Conservation (phyloP, 139 green algal species). For the Tetradesmus obliquus region DNA sequence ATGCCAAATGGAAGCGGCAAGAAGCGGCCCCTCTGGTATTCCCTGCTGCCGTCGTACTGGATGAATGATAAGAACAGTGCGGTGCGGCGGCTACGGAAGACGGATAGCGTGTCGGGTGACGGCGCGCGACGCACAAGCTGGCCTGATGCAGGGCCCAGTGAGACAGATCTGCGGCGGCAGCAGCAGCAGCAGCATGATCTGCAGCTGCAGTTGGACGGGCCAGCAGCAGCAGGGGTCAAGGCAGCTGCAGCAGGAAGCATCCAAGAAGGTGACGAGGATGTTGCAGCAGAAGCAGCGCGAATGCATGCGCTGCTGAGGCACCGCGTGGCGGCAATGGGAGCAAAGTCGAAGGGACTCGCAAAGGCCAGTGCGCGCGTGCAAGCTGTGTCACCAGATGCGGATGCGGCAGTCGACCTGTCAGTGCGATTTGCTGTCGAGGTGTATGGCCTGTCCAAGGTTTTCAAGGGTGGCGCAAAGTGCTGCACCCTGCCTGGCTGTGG, state of each 20-base stretch:
- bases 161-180: not conserved
- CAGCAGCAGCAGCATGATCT: not conserved
- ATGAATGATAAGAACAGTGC: not conserved
- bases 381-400: not conserved
- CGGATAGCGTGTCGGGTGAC: not conserved
- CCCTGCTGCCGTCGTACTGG: conserved; percentile 83
- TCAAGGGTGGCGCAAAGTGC: not conserved
- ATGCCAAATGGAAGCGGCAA: conserved; percentile 38
- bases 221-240: not conserved
- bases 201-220: not conserved
- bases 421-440: conserved; percentile 70
- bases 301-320: conserved; percentile 66
- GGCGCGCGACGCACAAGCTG: not conserved
- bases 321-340: not conserved
- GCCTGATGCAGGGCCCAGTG: not conserved
- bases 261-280: conserved; percentile 66
- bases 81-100: not conserved
- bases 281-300: conserved; percentile 70
- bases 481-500: not conserved
- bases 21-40: conserved; percentile 58
- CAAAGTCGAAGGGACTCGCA: not conserved
- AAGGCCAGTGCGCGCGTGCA: not conserved
- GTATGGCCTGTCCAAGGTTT: conserved; percentile 78
- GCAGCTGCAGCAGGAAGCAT: not conserved
- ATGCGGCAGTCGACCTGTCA: not conserved